Evolutionary conservation across 768 basidiomycete genomes (phyloP).

Genomic region (Daedaleopsis sinensis): DNA sequence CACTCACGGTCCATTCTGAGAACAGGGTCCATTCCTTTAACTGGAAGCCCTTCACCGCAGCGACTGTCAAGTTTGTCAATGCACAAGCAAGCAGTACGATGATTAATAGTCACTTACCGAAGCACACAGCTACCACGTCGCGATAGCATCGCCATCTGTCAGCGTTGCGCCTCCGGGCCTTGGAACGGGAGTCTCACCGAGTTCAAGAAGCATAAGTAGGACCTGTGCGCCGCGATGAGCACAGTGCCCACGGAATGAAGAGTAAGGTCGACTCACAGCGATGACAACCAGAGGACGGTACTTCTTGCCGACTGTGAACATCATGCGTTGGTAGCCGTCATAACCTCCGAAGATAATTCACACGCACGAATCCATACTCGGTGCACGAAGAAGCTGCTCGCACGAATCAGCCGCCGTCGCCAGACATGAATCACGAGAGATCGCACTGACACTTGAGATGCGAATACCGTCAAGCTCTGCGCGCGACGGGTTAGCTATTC

Average conservation of each 20-base stretch:
- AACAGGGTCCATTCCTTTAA: background rate
- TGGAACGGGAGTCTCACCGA: background rate
- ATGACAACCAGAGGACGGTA: no score
- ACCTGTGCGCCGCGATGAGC: background rate
- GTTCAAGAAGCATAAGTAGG: background rate
- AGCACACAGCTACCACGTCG: background rate
- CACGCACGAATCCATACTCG: background rate
- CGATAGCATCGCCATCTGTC: background rate
- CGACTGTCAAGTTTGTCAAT: background rate
- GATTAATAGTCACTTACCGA: background rate
- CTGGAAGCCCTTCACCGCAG: background rate
- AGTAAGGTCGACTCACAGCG: no score
- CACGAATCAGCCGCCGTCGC: no score
- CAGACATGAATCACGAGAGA: no score
- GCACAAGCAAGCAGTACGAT: background rate
- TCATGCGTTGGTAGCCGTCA: background rate
- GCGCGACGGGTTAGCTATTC: no score
- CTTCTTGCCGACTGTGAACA: no score
- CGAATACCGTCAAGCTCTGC: no score
- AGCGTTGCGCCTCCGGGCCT: background rate
- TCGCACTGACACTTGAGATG: no score
- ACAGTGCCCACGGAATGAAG: background rate
- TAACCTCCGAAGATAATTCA: background rate
- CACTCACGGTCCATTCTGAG: background rate
- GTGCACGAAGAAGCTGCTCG: background rate